A percentile compares a stretch with the other conserved stretches of the same genome.
phyloP scores from a whole-genome alignment of 805 yeast species.

The Yarrowia hollandica region DNA sequence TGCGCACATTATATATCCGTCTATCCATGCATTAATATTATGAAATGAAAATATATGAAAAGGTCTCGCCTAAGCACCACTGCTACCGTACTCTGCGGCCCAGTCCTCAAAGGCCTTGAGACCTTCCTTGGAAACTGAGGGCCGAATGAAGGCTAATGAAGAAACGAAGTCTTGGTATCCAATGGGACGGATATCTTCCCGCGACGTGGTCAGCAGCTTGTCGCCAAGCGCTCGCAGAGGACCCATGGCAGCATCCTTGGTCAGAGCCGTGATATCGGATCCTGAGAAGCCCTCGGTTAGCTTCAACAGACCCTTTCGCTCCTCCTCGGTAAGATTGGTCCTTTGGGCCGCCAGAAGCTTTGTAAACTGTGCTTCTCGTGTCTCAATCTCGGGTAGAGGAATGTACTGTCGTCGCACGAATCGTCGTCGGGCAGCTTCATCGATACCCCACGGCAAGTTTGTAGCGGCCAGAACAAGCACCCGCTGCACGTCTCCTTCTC shows the following conservation, averaged over 20 bases:
- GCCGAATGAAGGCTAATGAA: constrained; percentile 77
- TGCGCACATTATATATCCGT: background rate
- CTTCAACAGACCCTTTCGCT: constrained; percentile 58
- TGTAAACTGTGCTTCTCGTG: constrained; percentile 68
- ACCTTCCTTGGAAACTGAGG: constrained; percentile 85
- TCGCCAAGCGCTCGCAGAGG: constrained; percentile 91
- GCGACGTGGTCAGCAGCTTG: constrained; percentile 62
- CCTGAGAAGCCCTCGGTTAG: constrained; percentile 88
- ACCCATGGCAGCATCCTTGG: constrained; percentile 98
- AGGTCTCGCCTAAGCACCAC: constrained; percentile 58
- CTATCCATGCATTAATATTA: constrained; percentile 28
- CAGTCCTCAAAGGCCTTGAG: constrained; percentile 79
- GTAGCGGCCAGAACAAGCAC: constrained; percentile 94
- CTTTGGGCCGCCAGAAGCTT: constrained; percentile 71
- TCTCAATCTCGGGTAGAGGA: constrained; percentile 87
- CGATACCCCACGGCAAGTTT: constrained; percentile 94
- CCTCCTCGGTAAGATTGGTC: constrained; percentile 64
- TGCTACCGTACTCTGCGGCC: constrained; percentile 84
- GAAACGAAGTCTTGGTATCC: constrained; percentile 67
- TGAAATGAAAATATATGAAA: constrained; percentile 27
- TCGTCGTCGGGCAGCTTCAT: constrained; percentile 93
- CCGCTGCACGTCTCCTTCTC: constrained; percentile 52
- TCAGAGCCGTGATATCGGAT: constrained; percentile 86
- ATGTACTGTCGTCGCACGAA: constrained; percentile 90
- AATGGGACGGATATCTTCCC: constrained; percentile 77